These are phyloP conservation scores for Monoraphidium neglectum DNA, from an alignment of 139 green algal genomes.

Conservation along the genomic window DNA sequence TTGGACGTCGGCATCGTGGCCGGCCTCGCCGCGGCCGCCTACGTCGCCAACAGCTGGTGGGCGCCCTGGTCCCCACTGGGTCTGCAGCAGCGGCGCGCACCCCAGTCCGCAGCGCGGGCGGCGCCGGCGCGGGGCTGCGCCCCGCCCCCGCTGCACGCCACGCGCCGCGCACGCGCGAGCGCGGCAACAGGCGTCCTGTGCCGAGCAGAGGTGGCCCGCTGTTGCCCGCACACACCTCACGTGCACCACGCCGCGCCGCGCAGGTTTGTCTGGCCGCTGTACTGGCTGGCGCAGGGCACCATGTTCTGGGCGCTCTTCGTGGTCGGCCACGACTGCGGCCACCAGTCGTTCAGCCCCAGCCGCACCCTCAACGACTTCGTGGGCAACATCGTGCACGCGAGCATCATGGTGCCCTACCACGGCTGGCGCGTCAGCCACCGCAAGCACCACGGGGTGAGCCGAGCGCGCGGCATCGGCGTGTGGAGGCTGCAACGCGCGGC, in stretches of 20 bases:
- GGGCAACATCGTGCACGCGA: conserved; percentile 88
- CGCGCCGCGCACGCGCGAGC: too few relatives aligned
- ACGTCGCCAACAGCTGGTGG: conserved; percentile 66
- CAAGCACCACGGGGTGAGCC: conserved; percentile 26
- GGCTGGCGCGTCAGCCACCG: conserved; percentile 34
- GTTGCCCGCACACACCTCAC: too few relatives aligned
- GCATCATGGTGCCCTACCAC: conserved; percentile 93
- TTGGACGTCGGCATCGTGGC: conserved; percentile 86
- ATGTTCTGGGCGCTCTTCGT: conserved; percentile 99
- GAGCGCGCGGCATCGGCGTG: too few relatives aligned
- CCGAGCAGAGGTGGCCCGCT: too few relatives aligned
- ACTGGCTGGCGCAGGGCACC: conserved; percentile 95
- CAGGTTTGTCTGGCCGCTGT: conserved; percentile 88
- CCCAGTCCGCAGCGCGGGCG: too few relatives aligned
- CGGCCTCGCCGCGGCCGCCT: conserved; percentile 75
- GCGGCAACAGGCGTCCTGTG: too few relatives aligned
- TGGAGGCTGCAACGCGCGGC: too few relatives aligned
- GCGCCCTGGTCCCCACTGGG: neutral
- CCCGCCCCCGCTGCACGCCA: too few relatives aligned
- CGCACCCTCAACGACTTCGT: conserved; percentile 91
- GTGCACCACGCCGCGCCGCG: neutral
- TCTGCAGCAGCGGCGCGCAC: too few relatives aligned
- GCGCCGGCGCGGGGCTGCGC: too few relatives aligned
- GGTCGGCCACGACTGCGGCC: conserved; percentile 95
- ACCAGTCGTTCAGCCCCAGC: conserved; percentile 93